Conservation (phyloP, 345 rosid species). For the Microthlaspi erraticum region DNA sequence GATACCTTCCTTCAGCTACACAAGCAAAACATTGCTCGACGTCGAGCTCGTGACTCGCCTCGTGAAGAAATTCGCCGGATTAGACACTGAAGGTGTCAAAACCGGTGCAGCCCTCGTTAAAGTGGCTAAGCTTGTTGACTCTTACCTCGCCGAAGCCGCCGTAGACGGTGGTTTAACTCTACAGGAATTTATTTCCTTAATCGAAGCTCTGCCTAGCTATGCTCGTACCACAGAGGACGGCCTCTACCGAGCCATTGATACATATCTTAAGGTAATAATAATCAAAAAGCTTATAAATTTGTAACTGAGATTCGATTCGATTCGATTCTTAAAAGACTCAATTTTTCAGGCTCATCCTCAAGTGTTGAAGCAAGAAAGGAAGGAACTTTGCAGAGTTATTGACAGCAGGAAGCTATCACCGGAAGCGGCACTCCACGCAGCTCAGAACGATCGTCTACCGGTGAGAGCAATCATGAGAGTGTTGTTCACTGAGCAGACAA, state of each 20-base stretch:
- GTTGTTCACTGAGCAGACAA: slow-evolving; percentile 77
- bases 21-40: slow-evolving; percentile 69
- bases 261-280: slow-evolving; percentile 80
- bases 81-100: slow-evolving; percentile 54
- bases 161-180: slow-evolving; percentile 64
- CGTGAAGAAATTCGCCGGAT: slow-evolving; percentile 60
- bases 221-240: slow-evolving; percentile 80
- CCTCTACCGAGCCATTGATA: slow-evolving; percentile 84
- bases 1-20: slow-evolving; percentile 92
- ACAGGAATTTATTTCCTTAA: slow-evolving; percentile 60
- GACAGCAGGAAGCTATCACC: slow-evolving; percentile 78
- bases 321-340: neutral
- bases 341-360: slow-evolving; percentile 68
- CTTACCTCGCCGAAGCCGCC: slow-evolving; percentile 78
- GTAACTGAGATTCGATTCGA: neutral
- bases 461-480: slow-evolving; percentile 82
- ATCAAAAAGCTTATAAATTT: neutral
- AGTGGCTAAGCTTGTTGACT: slow-evolving; percentile 85
- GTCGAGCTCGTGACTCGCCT: slow-evolving; percentile 78
- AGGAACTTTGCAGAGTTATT: slow-evolving; percentile 67
- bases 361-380: slow-evolving; percentile 81
- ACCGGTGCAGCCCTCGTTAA: slow-evolving; percentile 62
- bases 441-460: slow-evolving; percentile 86
- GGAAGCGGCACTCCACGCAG: slow-evolving; percentile 85
- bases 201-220: slow-evolving; percentile 66